phyloP scores from a whole-genome alignment of 495 filamentous ascomycete species.

The Rusavskia elegans region DNA sequence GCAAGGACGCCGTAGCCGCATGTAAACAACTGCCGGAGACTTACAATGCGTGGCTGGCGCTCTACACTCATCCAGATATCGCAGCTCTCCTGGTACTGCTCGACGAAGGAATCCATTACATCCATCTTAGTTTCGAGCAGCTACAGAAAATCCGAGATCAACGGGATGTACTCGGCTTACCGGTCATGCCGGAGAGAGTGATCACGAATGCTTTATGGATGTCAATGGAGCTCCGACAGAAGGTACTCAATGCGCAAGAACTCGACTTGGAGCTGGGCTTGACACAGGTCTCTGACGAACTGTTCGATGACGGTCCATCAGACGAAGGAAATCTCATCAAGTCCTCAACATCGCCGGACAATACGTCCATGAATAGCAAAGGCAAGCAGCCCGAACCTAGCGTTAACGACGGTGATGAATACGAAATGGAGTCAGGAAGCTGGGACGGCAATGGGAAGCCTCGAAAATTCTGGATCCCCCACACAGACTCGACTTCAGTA shows the following conservation, averaged over 20 bases:
- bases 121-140: conserved; percentile 45
- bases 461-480: conserved; percentile 42
- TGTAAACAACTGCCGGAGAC: conserved; percentile 21
- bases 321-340: conserved; percentile 4
- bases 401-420: conserved; percentile 11
- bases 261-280: conserved; percentile 30
- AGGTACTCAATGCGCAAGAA: conserved; percentile 37
- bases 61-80: conserved; percentile 34
- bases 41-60: conserved; percentile 25
- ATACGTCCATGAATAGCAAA: conserved; percentile 17
- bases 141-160: conserved; percentile 35
- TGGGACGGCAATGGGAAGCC: conserved; percentile 36
- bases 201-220: conserved; percentile 40
- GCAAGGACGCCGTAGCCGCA: conserved; percentile 19
- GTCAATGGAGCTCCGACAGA: conserved; percentile 37
- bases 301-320: conserved; percentile 1
- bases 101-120: conserved; percentile 44
- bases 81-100: conserved; percentile 39
- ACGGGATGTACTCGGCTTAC: conserved; percentile 35
- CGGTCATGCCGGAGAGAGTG: conserved; percentile 34
- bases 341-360: conserved; percentile 1
- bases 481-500: conserved; percentile 39
- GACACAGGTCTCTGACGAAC: conserved; percentile 16
- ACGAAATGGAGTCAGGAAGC: conserved; percentile 26
- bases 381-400: conserved; percentile 22